phyloP scores from a whole-genome alignment of 164 flowering plant genomes.

The Umbellularia californica region DNA sequence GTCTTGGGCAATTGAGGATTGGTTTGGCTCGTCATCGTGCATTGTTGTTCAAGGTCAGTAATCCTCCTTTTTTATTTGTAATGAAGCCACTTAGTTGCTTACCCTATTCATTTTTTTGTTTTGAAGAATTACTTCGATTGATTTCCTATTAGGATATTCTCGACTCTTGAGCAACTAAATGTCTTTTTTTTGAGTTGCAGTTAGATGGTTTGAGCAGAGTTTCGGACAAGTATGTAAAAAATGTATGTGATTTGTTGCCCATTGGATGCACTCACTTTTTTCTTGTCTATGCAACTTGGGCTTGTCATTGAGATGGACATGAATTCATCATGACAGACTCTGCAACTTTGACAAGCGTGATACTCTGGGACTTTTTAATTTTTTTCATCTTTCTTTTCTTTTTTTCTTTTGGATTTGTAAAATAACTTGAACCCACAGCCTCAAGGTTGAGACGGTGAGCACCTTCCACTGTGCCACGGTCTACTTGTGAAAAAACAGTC shows the following conservation, averaged over 20 bases:
- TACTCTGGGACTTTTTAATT: neutral
- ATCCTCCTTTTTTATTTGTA: neutral
- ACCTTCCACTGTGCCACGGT: too few relatives aligned
- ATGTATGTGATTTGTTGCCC: neutral
- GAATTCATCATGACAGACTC: neutral
- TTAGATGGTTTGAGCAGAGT: neutral
- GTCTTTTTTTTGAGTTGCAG: neutral
- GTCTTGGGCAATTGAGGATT: conserved; percentile 81
- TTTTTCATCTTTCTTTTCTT: neutral
- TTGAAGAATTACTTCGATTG: neutral
- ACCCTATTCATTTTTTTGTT: neutral
- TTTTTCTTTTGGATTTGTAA: too few relatives aligned
- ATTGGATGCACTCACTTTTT: neutral
- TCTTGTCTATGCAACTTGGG: neutral
- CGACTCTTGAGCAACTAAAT: neutral
- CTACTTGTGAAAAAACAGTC: too few relatives aligned
- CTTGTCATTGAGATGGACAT: neutral
- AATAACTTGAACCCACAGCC: too few relatives aligned
- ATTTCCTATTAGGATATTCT: neutral
- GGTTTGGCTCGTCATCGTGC: conserved; percentile 99
- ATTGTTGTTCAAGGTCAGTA: conserved; percentile 73
- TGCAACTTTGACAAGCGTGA: neutral
- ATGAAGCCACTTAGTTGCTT: neutral
- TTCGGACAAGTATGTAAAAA: neutral
- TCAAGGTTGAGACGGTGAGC: too few relatives aligned